These are phyloP conservation scores for Trichoderma harzianum DNA, from an alignment of 2,329 filamentous ascomycete species.

Conservation along the genomic window DNA sequence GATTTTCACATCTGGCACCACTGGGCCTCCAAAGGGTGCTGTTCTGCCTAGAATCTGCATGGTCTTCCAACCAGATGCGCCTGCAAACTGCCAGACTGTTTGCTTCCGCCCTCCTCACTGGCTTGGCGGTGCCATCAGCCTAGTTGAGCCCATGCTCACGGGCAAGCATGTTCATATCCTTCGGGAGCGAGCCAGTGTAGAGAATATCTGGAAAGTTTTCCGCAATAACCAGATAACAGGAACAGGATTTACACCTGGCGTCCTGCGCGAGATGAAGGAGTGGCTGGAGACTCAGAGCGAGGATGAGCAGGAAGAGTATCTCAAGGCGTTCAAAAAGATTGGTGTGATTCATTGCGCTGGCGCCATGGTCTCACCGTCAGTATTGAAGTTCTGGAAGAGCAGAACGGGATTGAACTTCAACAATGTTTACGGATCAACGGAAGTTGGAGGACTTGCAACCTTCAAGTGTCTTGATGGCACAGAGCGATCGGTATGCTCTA, in stretches of 20 bases:
- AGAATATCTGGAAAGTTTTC: conserved; percentile 19
- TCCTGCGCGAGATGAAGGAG: conserved; percentile 22
- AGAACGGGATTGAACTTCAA: conserved; percentile 16
- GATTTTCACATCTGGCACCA: conserved; percentile 49
- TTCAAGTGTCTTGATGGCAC: conserved; percentile 2
- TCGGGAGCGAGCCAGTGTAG: conserved; percentile 11
- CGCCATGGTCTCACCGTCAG: conserved; percentile 2
- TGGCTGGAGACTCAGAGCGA: background rate
- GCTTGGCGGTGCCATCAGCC: conserved; percentile 20
- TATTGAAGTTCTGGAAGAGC: conserved; percentile 21
- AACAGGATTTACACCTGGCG: conserved; percentile 17
- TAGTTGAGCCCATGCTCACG: conserved; percentile 18
- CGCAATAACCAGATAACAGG: conserved; percentile 17
- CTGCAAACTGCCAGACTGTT: conserved; percentile 14
- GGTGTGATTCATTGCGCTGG: conserved; percentile 1
- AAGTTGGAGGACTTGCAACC: conserved; percentile 13
- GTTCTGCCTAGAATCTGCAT: conserved; percentile 45
- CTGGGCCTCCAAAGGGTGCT: conserved; percentile 51
- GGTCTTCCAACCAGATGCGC: background rate
- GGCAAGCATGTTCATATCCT: conserved; percentile 20
- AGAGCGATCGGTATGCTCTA: conserved; percentile 1
- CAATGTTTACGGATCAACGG: conserved; percentile 21
- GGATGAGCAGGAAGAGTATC: conserved; percentile 14
- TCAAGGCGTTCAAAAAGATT: conserved; percentile 14
- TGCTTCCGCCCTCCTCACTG: conserved; percentile 23